Base-by-base conservation (phyloP, 129 eudicot genomes). In the Mikania micrantha region DNA sequence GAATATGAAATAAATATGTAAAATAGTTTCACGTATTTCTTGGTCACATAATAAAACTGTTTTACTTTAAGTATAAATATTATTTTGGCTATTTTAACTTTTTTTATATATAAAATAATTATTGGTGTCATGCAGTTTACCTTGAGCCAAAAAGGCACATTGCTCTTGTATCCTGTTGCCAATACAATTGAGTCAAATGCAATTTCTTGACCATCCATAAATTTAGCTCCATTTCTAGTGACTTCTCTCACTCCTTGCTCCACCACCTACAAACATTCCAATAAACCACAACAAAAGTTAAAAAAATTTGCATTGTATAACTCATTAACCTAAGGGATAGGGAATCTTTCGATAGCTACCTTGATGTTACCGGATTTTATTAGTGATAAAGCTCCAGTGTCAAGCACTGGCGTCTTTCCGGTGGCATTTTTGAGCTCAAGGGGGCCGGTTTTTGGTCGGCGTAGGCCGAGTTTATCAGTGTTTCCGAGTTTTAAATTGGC, bases 141-240 rank as follows among this genome's bases (percentile, higher is more conserved):
- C 95, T 90, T 87, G 35, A 90, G 95, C 97, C 97, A 90, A 77
- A 32, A 67, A 57, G 97, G 97, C 64, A 90, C 97, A 73, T 87
- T 90, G 83, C 97, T 87, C 83, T 83, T 87, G 69, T 90, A 90
- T 6, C 97, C 97, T 28, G 97, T 90, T 60, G 97, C 97, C 39
- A 90, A 74, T 28, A 90, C 85, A 80, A 90, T 87, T 0, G 91
- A 69, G 60, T 90, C 95, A 79, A 84, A 90, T 67, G 83, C 92
- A 35, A 63, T 63, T 72, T 87, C 92, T 71, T 87, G 85, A n/a
- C 95, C 95, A 81, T 90, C 90, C 72, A 80, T 41, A 45, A 90
- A 90, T 65, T 80, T 90, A 49, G 95, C 97, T 25, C 97, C 97
- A 42, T 77, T 84, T 64, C 45, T 85, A 36, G 97, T 90, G 32